Evolutionary conservation across 1,284 basidiomycete species (phyloP).

Genomic region (Pseudozyma hubeiensis): DNA sequence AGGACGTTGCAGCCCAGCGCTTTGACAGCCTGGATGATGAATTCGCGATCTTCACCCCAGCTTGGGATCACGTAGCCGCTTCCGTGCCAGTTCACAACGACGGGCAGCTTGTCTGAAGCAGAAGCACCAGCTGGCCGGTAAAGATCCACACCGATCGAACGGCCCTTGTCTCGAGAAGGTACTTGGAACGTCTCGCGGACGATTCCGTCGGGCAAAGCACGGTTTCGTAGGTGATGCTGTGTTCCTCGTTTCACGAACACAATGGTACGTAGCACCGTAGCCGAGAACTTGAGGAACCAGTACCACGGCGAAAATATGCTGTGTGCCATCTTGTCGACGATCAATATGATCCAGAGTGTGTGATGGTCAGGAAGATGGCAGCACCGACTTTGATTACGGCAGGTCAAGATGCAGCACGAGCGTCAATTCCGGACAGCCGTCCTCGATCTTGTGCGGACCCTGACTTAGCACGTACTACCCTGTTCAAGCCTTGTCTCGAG

Average conservation of each 20-base stretch:
- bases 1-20: conserved; percentile 30
- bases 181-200: conserved; percentile 28
- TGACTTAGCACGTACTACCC: too few relatives aligned
- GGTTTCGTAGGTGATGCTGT: conserved; percentile 23
- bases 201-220: conserved; percentile 14
- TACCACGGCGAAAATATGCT: conserved; percentile 39
- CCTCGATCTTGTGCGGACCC: too few relatives aligned
- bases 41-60: conserved; percentile 44
- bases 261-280: conserved; percentile 11
- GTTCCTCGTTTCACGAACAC: conserved; percentile 30
- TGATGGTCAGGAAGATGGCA: too few relatives aligned
- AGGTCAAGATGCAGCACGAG: too few relatives aligned
- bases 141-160: conserved; percentile 36
- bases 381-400: too few relatives aligned
- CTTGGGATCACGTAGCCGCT: conserved; percentile 43
- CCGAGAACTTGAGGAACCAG: conserved; percentile 38
- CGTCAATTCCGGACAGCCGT: too few relatives aligned
- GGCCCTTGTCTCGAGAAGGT: conserved; percentile 37
- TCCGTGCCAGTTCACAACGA: conserved; percentile 46
- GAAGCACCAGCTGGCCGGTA: conserved; percentile 28
- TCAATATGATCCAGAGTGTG: not conserved
- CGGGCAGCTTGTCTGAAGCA: conserved; percentile 19
- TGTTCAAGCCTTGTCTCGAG: too few relatives aligned
- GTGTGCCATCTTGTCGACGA: conserved; percentile 14
- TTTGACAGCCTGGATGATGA: conserved; percentile 24